phyloP scores from a whole-genome alignment of 2,329 filamentous ascomycete species.

The Blumeria hordei region DNA sequence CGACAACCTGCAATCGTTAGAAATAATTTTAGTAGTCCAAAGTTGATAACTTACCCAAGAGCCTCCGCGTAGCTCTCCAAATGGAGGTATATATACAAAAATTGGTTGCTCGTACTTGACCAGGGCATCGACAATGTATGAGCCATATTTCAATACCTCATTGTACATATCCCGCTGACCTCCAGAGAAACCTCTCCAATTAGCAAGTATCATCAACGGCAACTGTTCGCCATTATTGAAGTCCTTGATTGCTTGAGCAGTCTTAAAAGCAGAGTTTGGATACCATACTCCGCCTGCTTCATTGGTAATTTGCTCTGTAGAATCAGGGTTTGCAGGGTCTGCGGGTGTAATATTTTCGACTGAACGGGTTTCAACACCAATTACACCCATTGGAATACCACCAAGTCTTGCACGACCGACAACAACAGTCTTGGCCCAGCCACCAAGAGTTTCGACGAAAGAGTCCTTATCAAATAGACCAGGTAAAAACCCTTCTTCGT shows the following conservation, averaged over 20 bases:
- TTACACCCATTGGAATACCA: conserved; percentile 95
- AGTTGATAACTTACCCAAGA: conserved; percentile 44
- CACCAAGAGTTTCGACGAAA: conserved; percentile 87
- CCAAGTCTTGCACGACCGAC: conserved; percentile 88
- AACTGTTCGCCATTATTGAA: conserved; percentile 98
- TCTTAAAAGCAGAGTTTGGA: conserved; percentile 99
- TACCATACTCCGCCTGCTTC: conserved; percentile 99
- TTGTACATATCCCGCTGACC: conserved; percentile 99
- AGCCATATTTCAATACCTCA: conserved; percentile 97
- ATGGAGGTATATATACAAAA: conserved; percentile 96
- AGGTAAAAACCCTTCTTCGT: conserved; percentile 55
- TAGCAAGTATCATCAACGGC: conserved; percentile 95
- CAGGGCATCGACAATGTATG: conserved; percentile 93
- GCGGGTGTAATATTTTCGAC: conserved; percentile 94
- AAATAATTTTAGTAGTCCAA: conserved; percentile 3
- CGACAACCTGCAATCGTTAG: conserved; percentile 43
- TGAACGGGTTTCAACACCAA: conserved; percentile 82
- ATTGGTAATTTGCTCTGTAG: conserved; percentile 79
- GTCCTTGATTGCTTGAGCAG: conserved; percentile 91
- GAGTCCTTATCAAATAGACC: conserved; percentile 94
- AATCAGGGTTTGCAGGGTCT: conserved; percentile 94
- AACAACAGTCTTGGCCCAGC: conserved; percentile 92
- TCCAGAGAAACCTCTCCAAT: conserved; percentile 99
- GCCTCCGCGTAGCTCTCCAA: conserved; percentile 89
- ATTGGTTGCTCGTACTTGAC: conserved; percentile 97